Evolutionary conservation across 768 basidiomycete genomes (phyloP), one percentile per base, ranked within the genome.

Genomic region (Boletus sp.): DNA sequence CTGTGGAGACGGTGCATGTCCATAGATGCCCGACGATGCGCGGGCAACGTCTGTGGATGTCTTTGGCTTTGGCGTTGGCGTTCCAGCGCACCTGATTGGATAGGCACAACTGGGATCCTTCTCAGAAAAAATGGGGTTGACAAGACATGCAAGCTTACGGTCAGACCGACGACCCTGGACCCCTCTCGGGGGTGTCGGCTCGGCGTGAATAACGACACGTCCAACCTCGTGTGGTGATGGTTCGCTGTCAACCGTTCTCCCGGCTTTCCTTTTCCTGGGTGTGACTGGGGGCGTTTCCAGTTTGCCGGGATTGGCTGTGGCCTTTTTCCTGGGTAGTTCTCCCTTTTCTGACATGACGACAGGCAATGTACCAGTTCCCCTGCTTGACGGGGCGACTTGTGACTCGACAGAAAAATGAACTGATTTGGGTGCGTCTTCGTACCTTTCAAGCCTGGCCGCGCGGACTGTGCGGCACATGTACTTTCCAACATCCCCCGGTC

Each of bases 201-300:
- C 57, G 47, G 60, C 50, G 51, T 57, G 59, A 41, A 48, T 19
- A 30, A 43, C 35, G 51, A 47, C 47, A 50, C 50, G 58, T 38
- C 51, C 52, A 35, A 30, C 51, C 25, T 59, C 53, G 50, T 65
- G 57, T 50, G 42, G 25, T 46, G 57, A 47, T 17, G 44, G 48
- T n/a, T 44, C 58, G 21, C 59, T 57, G 51, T 53, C 55, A 34
- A 45, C 50, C 35, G 51, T 47, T 40, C 46, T 57, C 38, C 65
- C 47, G 29, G 64, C 44, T 55, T 69, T 70, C 57, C 69, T 69
- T 58, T 70, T 70, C 58, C 55, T 71, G 30, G 58, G 44, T 9
- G 58, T 47, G 47, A 45, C 47, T 46, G 56, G 42, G 30, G 57
- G 50, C 38, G 48, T 55, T 40, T 65, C 65, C 56, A 48, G 50